Percentiles rank a stretch among this genome's conserved stretches.
phyloP scores from a whole-genome alignment of 352 stramenopile species.

The Phytopythium cucurbitacearum region DNA sequence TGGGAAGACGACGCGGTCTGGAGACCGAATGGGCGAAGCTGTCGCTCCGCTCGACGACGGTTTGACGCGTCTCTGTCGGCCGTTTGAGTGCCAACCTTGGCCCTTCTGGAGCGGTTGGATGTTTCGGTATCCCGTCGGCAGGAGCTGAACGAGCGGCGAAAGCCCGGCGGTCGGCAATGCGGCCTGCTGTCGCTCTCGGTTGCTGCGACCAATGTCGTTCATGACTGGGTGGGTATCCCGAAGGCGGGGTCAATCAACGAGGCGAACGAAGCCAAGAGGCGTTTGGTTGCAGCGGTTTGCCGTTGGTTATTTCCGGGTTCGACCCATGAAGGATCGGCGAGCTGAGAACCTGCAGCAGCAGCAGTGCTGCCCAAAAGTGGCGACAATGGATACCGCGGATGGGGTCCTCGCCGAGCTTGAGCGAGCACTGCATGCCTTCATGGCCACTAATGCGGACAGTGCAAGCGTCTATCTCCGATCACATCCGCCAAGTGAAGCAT shows the following conservation, averaged over 20 bases:
- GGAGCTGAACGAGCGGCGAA: conserved; percentile 53
- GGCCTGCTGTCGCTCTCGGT: neutral
- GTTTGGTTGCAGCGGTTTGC: too few relatives aligned
- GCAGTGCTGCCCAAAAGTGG: too few relatives aligned
- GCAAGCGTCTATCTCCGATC: neutral
- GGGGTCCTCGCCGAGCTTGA: conserved; percentile 40
- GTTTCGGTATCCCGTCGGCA: conserved; percentile 61
- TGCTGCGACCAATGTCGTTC: neutral
- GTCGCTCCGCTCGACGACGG: neutral
- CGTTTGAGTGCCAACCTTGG: conserved; percentile 64
- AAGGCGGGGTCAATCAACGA: too few relatives aligned
- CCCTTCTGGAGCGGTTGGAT: conserved; percentile 68
- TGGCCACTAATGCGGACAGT: conserved; percentile 31
- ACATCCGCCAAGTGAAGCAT: neutral
- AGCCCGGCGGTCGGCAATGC: conserved; percentile 11
- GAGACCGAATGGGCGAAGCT: conserved; percentile 21
- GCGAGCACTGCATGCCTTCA: conserved; percentile 53
- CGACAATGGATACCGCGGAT: neutral
- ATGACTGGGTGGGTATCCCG: neutral
- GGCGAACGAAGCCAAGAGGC: neutral
- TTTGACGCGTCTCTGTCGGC: conserved; percentile 11
- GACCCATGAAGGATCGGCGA: too few relatives aligned
- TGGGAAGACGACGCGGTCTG: conserved; percentile 44
- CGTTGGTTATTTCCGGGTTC: too few relatives aligned
- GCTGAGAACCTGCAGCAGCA: too few relatives aligned